Conservation (phyloP, 805 yeast species). For the Yarrowia sp. region DNA sequence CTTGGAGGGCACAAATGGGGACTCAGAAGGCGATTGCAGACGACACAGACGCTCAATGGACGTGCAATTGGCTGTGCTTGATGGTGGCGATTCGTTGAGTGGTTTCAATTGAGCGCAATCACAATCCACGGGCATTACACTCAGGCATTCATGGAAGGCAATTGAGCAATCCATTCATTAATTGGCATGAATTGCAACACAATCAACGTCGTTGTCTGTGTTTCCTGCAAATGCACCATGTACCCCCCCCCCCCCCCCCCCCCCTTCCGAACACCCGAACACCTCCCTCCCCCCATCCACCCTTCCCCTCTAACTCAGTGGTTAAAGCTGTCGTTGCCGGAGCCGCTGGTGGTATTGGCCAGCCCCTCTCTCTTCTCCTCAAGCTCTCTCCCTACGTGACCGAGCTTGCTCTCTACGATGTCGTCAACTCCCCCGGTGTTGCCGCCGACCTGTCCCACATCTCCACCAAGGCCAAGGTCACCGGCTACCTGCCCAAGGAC, state of each 20-base stretch:
- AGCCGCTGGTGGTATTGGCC: slow-evolving; percentile 98
- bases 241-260: neutral
- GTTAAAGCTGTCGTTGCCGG: slow-evolving; percentile 81
- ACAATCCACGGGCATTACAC: too few relatives aligned
- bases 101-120: neutral
- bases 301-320: slow-evolving; percentile 28
- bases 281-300: too few relatives aligned
- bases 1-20: neutral
- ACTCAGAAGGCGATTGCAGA: too few relatives aligned
- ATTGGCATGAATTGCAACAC: too few relatives aligned
- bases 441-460: slow-evolving; percentile 95
- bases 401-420: slow-evolving; percentile 80
- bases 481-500: slow-evolving; percentile 82
- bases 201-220: too few relatives aligned
- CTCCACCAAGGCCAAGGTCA: slow-evolving; percentile 86
- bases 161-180: too few relatives aligned
- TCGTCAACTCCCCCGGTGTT: slow-evolving; percentile 92
- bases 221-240: neutral
- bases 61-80: too few relatives aligned
- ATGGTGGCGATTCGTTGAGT: too few relatives aligned
- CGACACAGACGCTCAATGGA: too few relatives aligned
- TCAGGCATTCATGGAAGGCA: too few relatives aligned
- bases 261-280: neutral
- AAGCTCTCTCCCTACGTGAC: slow-evolving; percentile 88
- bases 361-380: slow-evolving; percentile 76